Evolutionary conservation across 2,329 filamentous ascomycete genomes (phyloP), one percentile per base, ranked within the genome.

Genomic region (Scedosporium boydii): DNA sequence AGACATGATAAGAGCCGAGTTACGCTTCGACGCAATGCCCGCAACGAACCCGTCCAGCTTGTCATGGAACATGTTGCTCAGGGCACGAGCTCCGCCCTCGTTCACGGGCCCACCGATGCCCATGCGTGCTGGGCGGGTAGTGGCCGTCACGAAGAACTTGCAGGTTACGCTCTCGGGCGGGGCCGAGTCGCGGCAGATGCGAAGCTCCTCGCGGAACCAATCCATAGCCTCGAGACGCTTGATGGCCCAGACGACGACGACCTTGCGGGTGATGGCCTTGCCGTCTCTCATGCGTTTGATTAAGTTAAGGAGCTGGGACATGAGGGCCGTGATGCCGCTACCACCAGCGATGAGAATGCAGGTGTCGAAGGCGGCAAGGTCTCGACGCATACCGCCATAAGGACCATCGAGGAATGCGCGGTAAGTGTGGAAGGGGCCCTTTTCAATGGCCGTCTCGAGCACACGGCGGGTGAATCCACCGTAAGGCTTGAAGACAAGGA

Each of bases 251-350:
- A 98, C 85, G 1, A 98, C 90, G 16, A 95, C 88, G 4, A 98
- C 88, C 66, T 88, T 90, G 72, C 89, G 91, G 1, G 93, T 97
- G 55, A 96, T 91, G 41, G 93, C 93, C 74, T 96, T 96, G 59
- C 91, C 90, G 70, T 96, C 93, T 64, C 92, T 87, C 88, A 98
- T 96, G 64, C 92, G 87, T 76, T 96, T 97, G 76, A 97, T 96
- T n/a, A 98, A 79, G 67, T 96, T 91, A 23, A 97, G 81, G 2
- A 98, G 80, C 71, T 98, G 92, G 7, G 91, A 96, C 71, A 96
- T 90, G 64, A 97, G 84, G 7, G 93, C 92, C 0, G 95, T 98
- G 71, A 98, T 95, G 27, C 93, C 93, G 67, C 91, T 96, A 53
- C 95, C 95, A 58, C 95, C 95, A 0, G 93, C 93, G 69, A 98